Base-by-base conservation (phyloP, 2,329 filamentous ascomycete species). In the Trichoderma harzianum region DNA sequence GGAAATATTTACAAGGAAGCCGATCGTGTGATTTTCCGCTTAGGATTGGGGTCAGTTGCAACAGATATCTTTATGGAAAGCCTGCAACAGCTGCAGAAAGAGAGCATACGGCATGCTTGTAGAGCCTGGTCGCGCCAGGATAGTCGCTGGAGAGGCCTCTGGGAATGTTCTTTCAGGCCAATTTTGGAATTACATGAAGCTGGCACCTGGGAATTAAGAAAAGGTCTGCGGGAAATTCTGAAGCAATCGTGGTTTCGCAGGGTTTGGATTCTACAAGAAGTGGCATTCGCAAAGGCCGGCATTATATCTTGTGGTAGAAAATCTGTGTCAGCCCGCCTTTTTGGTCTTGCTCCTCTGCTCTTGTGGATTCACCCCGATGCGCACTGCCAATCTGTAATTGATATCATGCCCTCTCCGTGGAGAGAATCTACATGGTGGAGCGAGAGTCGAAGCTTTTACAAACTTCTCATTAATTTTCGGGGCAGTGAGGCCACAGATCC, bases 1-100 rank as follows among this genome's bases (percentile, higher is more conserved):
- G 63, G 63, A 10, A 24, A 58, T 2, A 71, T 74, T 10, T 74
- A 68, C n/a, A 47, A 36, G n/a, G 14, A 70, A 51, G 72, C 71
- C 12, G 58, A 70, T 11, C 1, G 39, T 7, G 71, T 74, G 10
- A 61, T 74, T 51, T 55, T 71, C 21, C 72, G 71, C 36, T 11
- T 73, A 24, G 71, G 72, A 0, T 2, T 0, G n/a, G 61, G 18
- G 3, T 51, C 21, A 10, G 3, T 26, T 32, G n/a, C 57, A 7
- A 60, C 30, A 12, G 14, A 72, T 12, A 11, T 69, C 6, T 51
- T 73, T 10, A 70, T 73, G 61, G 43, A 63, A n/a, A 71, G 53
- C 3, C 39, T 73, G 6, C 30, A 57, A 5, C 3, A 58, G 14
- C 32, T 70, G n/a, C 60, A 72, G 16, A 18, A 39, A 12, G 30